These are phyloP conservation scores for Wilcoxina mikolae DNA, from an alignment of 495 filamentous ascomycete species.

Conservation along the genomic window DNA sequence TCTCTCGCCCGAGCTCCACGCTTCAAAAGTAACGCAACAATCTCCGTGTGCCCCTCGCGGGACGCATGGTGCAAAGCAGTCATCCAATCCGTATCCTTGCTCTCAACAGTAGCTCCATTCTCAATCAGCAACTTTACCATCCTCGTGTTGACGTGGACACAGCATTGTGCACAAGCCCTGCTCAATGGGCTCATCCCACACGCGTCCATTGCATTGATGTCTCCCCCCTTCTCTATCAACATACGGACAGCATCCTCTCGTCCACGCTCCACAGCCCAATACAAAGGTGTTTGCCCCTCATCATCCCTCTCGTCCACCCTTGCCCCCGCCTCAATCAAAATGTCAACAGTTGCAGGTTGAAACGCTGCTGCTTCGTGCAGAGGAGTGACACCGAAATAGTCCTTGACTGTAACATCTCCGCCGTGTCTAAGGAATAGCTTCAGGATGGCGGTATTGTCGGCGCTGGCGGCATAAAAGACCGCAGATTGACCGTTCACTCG, in stretches of 20 bases:
- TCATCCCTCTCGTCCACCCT: not conserved
- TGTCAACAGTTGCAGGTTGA: not conserved
- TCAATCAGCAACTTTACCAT: not conserved
- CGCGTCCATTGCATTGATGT: slow-evolving; percentile 11
- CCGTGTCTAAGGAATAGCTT: slow-evolving; percentile 13
- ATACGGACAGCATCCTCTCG: not conserved
- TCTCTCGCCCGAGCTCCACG: not conserved
- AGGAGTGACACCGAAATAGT: slow-evolving; percentile 11
- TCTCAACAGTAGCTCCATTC: not conserved
- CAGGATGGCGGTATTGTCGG: slow-evolving; percentile 12
- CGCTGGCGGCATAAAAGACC: slow-evolving; percentile 15
- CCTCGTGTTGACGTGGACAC: not conserved
- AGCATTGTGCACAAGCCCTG: slow-evolving; percentile 9
- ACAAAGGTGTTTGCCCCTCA: slow-evolving; percentile 5
- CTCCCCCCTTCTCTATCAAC: slow-evolving; percentile 15
- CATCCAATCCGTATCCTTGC: not conserved
- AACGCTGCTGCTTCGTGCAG: slow-evolving; percentile 8
- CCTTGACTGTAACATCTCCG: slow-evolving; percentile 10
- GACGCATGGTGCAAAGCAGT: slow-evolving; percentile 1
- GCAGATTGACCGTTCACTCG: slow-evolving; percentile 7
- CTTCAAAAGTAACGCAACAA: not conserved
- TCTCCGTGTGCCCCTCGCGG: slow-evolving; percentile 1
- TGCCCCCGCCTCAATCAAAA: slow-evolving; percentile 4
- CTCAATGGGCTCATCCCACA: slow-evolving; percentile 8
- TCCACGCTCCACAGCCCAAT: slow-evolving; percentile 1